Evolutionary conservation across 2,329 filamentous ascomycete genomes (phyloP).

Genomic region (Talaromyces sp.): DNA sequence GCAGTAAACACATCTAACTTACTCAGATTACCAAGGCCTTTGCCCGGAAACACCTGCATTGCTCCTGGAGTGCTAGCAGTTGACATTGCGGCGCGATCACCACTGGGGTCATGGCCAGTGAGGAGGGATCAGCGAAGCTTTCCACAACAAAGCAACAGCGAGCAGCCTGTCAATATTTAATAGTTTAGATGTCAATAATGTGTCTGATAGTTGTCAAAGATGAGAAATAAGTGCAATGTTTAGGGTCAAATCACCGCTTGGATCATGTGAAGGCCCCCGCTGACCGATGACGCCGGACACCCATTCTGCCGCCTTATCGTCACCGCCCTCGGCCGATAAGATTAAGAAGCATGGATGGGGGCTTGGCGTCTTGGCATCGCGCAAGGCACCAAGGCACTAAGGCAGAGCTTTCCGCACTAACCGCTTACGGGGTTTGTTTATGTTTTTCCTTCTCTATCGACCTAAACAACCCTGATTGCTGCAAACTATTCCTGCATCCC

Average conservation of each 20-base stretch:
- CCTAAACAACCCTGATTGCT: slow-evolving; percentile 12
- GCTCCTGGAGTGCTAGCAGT: slow-evolving; percentile 33
- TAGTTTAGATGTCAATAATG: background rate
- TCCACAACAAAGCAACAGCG: background rate
- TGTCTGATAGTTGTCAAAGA: background rate
- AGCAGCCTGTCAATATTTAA: background rate
- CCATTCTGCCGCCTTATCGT: slow-evolving; percentile 23
- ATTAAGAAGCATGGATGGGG: background rate
- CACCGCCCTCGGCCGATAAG: slow-evolving; percentile 18
- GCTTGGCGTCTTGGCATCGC: background rate
- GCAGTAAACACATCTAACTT: slow-evolving; percentile 25
- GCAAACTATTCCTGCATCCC: background rate
- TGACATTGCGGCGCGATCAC: slow-evolving; percentile 33
- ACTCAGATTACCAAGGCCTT: slow-evolving; percentile 64
- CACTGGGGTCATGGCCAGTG: slow-evolving; percentile 19
- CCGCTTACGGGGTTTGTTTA: slow-evolving; percentile 33
- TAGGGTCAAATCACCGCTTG: slow-evolving; percentile 1
- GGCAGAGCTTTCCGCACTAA: slow-evolving; percentile 5
- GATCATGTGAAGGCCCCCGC: slow-evolving; percentile 30
- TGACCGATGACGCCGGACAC: slow-evolving; percentile 16
- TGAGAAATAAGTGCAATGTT: background rate
- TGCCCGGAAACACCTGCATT: slow-evolving; percentile 66
- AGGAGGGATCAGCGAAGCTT: background rate
- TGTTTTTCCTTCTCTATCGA: slow-evolving; percentile 30
- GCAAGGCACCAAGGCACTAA: background rate